These are phyloP conservation scores for Hibiscus syriacus DNA, from an alignment of 345 rosid genomes.

Conservation along the genomic window DNA sequence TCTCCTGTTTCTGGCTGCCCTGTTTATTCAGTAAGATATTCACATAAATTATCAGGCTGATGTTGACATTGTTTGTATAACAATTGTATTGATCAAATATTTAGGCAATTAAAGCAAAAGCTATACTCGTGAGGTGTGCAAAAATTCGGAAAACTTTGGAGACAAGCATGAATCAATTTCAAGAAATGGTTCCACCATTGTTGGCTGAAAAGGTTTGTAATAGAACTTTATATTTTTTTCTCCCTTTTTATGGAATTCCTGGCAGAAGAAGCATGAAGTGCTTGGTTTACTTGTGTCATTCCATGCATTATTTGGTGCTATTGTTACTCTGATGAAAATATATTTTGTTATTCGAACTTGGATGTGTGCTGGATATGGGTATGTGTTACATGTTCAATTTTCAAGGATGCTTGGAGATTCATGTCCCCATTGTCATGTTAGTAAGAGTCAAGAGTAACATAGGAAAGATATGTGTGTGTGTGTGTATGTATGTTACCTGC, in stretches of 20 bases:
- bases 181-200: conserved; percentile 24
- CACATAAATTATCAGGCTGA: not conserved
- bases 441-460: not conserved
- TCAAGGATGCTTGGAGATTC: not conserved
- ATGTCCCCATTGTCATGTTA: not conserved
- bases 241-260: not conserved
- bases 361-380: not conserved
- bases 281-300: not conserved
- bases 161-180: conserved; percentile 24
- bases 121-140: conserved; percentile 23
- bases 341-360: not conserved
- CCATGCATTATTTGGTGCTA: not conserved
- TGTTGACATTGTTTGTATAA: not conserved
- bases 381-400: not conserved
- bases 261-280: not conserved
- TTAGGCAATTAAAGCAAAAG: conserved; percentile 26
- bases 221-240: not conserved
- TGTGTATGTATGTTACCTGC: not conserved
- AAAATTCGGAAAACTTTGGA: conserved; percentile 17
- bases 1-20: not conserved
- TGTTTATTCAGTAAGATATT: not conserved
- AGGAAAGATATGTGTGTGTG: not conserved
- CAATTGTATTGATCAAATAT: not conserved
- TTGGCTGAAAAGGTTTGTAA: conserved; percentile 30
- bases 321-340: not conserved